These are phyloP conservation scores for Apium graveolens DNA, from an alignment of 129 eudicot species.

Conservation along the genomic window DNA sequence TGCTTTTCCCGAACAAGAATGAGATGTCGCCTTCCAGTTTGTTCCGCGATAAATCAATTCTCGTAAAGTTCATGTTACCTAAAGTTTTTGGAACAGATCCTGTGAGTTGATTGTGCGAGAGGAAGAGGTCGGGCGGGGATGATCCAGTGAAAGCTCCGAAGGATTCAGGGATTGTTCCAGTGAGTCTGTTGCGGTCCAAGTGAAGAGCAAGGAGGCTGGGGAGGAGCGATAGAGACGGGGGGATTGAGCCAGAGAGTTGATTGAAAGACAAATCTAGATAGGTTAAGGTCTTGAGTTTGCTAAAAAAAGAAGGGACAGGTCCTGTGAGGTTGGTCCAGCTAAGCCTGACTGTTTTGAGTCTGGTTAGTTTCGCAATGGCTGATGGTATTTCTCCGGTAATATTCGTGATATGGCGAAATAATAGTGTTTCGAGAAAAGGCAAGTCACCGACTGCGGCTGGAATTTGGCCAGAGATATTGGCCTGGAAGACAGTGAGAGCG, in stretches of 20 bases:
- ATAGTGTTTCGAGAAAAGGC: conserved; percentile 30
- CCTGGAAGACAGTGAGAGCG: conserved; percentile 31
- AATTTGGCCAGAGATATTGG: conserved; percentile 42
- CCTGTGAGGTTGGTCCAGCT: conserved; percentile 41
- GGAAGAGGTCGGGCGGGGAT: conserved; percentile 16
- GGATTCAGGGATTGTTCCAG: conserved; percentile 55
- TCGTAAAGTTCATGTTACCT: conserved; percentile 33
- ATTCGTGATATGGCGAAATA: conserved; percentile 30
- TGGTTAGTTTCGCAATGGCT: conserved; percentile 41
- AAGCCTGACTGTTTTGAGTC: conserved; percentile 26
- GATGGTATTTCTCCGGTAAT: conserved; percentile 49
- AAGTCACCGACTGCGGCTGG: conserved; percentile 46
- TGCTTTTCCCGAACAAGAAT: conserved; percentile 50
- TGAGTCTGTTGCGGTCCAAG: conserved; percentile 47
- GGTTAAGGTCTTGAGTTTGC: conserved; percentile 31
- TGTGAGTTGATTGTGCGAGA: conserved; percentile 50
- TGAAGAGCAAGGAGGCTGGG: conserved; percentile 15
- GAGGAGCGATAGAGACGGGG: conserved; percentile 32
- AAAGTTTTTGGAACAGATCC: conserved; percentile 47
- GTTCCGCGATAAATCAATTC: conserved; percentile 48
- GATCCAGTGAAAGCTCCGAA: conserved; percentile 33
- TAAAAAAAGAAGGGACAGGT: conserved; percentile 27
- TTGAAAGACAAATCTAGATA: conserved; percentile 35
- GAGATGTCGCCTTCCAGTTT: conserved; percentile 47
- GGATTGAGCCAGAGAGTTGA: conserved; percentile 50